Evolutionary conservation across 805 yeast genomes (phyloP), one percentile per base, ranked within the genome.

Genomic region (Metschnikowia vanudenii): DNA sequence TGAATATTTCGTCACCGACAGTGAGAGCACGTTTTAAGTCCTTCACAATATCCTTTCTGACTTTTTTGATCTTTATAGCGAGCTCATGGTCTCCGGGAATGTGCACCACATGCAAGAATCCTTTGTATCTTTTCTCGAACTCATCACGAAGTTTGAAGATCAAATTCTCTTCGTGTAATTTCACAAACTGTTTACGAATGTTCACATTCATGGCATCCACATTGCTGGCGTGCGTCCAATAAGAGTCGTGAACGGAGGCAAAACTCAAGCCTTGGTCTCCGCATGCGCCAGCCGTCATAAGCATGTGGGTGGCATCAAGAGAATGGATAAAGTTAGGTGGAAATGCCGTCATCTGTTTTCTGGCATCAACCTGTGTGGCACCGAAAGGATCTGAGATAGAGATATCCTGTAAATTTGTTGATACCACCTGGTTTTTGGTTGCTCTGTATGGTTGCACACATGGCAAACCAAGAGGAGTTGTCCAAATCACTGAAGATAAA

Each of bases 291-390:
- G 97, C 96, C 8, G 96, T 85, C 73, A 91, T 69, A 42, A 94
- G 73, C 99, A 92, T 94, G 64, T 92, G 99, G 0, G 97, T 85
- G 1, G 98, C 98, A 74, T 92, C 99, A 47, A 92, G 73, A 0
- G 98, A 92, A 63, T 92, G 99, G 43, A 92, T 86, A 64, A 79
- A 92, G 64, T 92, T 92, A 28, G 99, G 99, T 13, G 99, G 96
- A 67, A 92, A 88, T 0, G 96, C 99, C 33, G 90, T 82, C 54
- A 82, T 82, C 66, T 94, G 99, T 62, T 91, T 89, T 60, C 96
- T 79, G 6, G 90, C 75, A 64, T 90, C 91, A 36, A 95, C 96
- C 33, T 85, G 86, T 43, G 82, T 81, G 35, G 88, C 75, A 12
- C 85, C 82, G 60, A 81, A 86, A n/a, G 98, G 97, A 69, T 92